Evolutionary conservation across 139 green algal genomes (phyloP), one percentile per base, ranked within the genome.

Genomic region (Edaphochlamys debaryana): DNA sequence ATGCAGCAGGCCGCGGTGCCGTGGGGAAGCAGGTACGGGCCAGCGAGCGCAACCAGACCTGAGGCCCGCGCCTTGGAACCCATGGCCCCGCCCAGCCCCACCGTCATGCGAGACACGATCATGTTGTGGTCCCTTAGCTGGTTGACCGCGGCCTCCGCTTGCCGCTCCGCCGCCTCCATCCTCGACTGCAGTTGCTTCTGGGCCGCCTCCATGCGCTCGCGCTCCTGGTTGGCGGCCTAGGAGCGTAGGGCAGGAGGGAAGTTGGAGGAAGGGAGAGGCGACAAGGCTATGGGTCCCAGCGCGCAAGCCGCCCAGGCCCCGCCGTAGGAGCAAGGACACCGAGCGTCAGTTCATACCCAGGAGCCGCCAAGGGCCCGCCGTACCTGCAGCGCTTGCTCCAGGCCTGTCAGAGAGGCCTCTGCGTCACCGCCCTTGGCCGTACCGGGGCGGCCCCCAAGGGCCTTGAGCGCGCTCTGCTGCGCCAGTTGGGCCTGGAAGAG

Each of bases 151-250:
- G 45, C 67, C 50, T 86, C 67, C 20, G 75, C 67, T 20, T 85
- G 72, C 41, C 82, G 77, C 58, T 86, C 58, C n/a, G 81, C 50
- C 42, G 86, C 81, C 30, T 80, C 63, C 36, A 92, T 52, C 63
- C 93, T 84, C 83, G 86, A 80, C 77, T 94, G 80, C 91, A 96
- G 93, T 11, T 91, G 79, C n/a, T 37, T 74, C 38, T 93, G 56
- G 4, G 56, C 36, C 9, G 73, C 56, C 40, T 80, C 73, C 56
- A 37, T 80, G 38, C 73, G 73, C 27, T 80, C 54, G 7, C 73
- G 73, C 37, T 80, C 73, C 38, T 70, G 38, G 1, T 60, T 19
- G 17, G 73, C 73, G 6, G n/a, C 63, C 73, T 80, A 54, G 22
- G n/a, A n/a, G n/a, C n/a, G n/a, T n/a, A n/a, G n/a, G n/a, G n/a